These are phyloP conservation scores for Gossypium raimondii DNA, from an alignment of 345 rosid genomes.

Conservation along the genomic window DNA sequence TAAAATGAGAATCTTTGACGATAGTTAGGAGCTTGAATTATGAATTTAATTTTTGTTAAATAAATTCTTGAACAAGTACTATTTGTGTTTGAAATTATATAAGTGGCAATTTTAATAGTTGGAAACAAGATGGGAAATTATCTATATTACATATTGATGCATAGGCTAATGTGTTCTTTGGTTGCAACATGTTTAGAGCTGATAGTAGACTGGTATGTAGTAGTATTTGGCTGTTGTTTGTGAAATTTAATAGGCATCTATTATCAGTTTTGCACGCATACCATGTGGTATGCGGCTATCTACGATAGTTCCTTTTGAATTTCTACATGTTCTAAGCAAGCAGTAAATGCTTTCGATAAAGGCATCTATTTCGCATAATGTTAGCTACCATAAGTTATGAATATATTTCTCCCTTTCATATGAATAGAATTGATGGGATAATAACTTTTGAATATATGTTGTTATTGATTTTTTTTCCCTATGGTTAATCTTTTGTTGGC, in stretches of 20 bases:
- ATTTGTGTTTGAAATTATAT: slow-evolving; percentile 4
- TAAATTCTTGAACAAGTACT: not conserved
- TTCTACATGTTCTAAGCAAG: not conserved
- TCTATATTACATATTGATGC: not conserved
- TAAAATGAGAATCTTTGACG: not conserved
- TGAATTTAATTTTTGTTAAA: not conserved
- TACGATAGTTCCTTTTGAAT: not conserved
- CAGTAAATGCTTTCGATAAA: not conserved
- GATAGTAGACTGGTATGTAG: not conserved
- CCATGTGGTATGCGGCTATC: not conserved
- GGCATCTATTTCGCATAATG: not conserved
- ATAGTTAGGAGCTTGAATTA: not conserved
- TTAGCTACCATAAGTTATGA: not conserved
- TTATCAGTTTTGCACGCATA: not conserved
- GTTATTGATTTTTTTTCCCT: not conserved
- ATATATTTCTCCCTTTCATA: not conserved
- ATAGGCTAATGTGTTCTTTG: not conserved
- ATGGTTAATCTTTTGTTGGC: slow-evolving; percentile 13
- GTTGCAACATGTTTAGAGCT: not conserved
- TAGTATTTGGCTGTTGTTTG: not conserved
- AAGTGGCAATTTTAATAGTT: not conserved
- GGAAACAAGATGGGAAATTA: not conserved
- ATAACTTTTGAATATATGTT: not conserved
- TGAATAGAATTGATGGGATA: not conserved
- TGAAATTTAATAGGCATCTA: not conserved